Percentiles rank a stretch among this genome's conserved stretches.
These are phyloP conservation scores for Talaromyces funiculosus DNA, from an alignment of 2,329 filamentous ascomycete genomes.

Conservation along the genomic window DNA sequence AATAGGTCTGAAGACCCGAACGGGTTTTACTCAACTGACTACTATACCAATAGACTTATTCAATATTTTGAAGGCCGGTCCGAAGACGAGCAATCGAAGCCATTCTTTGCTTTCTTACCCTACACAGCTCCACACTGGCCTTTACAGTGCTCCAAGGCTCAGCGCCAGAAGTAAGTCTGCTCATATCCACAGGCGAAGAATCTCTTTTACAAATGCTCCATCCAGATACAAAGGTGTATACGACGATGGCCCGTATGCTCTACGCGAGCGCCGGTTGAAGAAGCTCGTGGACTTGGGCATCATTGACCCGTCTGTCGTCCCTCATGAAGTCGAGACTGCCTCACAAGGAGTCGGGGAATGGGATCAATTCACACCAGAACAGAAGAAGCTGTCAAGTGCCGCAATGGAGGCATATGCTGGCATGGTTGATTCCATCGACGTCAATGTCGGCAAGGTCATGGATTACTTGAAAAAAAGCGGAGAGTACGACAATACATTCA, in stretches of 20 bases:
- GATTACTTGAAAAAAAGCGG: slow-evolving; percentile 42
- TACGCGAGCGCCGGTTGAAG: background rate
- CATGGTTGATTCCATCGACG: slow-evolving; percentile 47
- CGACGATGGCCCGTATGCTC: background rate
- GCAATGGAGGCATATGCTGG: slow-evolving; percentile 49
- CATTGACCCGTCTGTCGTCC: background rate
- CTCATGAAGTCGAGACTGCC: slow-evolving; percentile 15
- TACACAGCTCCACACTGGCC: slow-evolving; percentile 2
- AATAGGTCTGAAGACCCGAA: background rate
- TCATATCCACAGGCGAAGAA: too few species aligned
- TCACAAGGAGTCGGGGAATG: slow-evolving; percentile 12
- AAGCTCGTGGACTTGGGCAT: background rate
- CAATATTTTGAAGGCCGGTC: background rate
- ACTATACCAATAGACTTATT: background rate
- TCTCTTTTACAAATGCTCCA: too few species aligned
- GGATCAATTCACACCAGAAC: slow-evolving; percentile 16
- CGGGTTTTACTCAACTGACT: background rate
- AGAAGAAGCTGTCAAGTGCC: slow-evolving; percentile 23
- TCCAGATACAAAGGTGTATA: slow-evolving; percentile 2
- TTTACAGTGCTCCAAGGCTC: slow-evolving; percentile 1
- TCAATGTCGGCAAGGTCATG: slow-evolving; percentile 43
- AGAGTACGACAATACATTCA: slow-evolving; percentile 47
- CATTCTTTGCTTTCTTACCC: slow-evolving; percentile 3
- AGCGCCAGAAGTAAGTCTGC: background rate
- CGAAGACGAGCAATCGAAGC: background rate